Evolutionary conservation across 148 eudicot genomes (phyloP).

Genomic region (Silene uniflora): DNA sequence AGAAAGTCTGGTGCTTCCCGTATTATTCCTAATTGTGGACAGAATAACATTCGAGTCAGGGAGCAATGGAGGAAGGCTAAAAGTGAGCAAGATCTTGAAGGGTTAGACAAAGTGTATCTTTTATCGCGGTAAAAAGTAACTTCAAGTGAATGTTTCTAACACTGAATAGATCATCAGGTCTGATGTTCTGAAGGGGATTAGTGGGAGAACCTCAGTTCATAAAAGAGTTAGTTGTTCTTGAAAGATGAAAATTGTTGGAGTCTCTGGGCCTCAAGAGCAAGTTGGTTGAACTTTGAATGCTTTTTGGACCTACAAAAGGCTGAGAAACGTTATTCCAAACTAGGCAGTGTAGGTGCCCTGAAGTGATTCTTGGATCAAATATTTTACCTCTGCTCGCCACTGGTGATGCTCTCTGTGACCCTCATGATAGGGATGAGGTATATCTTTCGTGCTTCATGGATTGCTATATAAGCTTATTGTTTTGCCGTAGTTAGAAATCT

Average conservation of each 20-base stretch:
- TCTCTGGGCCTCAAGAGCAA: slow-evolving; percentile 74
- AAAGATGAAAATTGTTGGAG: slow-evolving; percentile 53
- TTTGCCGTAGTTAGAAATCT: no score
- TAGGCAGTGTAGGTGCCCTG: slow-evolving; percentile 93
- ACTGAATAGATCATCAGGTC: slow-evolving; percentile 34
- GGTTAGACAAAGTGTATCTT: slow-evolving; percentile 32
- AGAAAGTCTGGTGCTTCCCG: slow-evolving; percentile 61
- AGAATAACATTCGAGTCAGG: slow-evolving; percentile 50
- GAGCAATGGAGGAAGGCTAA: slow-evolving; percentile 58
- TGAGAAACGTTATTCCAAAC: slow-evolving; percentile 93
- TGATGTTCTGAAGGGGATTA: slow-evolving; percentile 32
- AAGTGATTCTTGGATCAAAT: slow-evolving; percentile 81
- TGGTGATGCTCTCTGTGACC: no score
- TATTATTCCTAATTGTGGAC: slow-evolving; percentile 48
- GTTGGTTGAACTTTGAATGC: slow-evolving; percentile 95
- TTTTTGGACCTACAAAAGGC: slow-evolving; percentile 94
- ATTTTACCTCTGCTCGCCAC: slow-evolving; percentile 57
- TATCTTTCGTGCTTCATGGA: no score
- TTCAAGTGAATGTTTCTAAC: slow-evolving; percentile 30
- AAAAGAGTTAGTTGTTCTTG: slow-evolving; percentile 58
- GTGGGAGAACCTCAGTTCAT: slow-evolving; percentile 35
- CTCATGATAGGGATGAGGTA: no score
- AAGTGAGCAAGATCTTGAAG: slow-evolving; percentile 49
- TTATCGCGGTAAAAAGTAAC: slow-evolving; percentile 25
- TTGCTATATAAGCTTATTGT: no score